Percentiles rank a stretch among this genome's conserved stretches.
Conservation (phyloP, 768 basidiomycete genomes). For the Lentinula edodes region DNA sequence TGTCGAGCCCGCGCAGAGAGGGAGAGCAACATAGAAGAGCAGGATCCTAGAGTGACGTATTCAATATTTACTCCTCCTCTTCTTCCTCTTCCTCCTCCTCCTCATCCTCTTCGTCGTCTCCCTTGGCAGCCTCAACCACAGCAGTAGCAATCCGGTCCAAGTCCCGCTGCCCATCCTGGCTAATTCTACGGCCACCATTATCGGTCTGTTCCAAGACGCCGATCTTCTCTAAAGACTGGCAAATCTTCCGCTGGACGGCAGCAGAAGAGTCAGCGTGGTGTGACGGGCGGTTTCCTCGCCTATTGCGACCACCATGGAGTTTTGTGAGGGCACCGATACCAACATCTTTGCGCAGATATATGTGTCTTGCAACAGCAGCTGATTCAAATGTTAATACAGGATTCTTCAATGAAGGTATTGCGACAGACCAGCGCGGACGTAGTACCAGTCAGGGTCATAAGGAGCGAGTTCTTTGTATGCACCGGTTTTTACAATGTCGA, state of each 20-base stretch:
- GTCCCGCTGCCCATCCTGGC: constrained; percentile 95
- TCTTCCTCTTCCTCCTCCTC: constrained; percentile 63
- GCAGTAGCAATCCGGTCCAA: constrained; percentile 91
- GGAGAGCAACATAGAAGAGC: not conserved
- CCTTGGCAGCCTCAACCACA: constrained; percentile 72
- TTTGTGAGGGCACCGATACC: constrained; percentile 91
- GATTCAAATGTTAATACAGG: not conserved
- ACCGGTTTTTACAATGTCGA: constrained; percentile 97
- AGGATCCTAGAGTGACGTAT: not conserved
- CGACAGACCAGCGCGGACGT: constrained; percentile 89
- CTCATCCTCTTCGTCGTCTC: constrained; percentile 71
- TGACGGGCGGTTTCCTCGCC: constrained; percentile 94
- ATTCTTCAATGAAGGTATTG: not conserved
- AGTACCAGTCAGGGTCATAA: constrained; percentile 99
- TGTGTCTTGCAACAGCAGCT: constrained; percentile 98
- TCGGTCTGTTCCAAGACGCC: constrained; percentile 92
- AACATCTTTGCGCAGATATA: constrained; percentile 98
- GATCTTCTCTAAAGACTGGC: constrained; percentile 98
- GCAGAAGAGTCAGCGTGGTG: constrained; percentile 87
- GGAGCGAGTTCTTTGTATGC: constrained; percentile 97
- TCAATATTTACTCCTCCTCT: constrained; percentile 43
- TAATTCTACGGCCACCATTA: constrained; percentile 93
- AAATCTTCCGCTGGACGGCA: constrained; percentile 90
- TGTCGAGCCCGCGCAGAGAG: not conserved
- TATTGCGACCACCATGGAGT: constrained; percentile 94